A percentile compares a stretch with the other conserved stretches of the same genome.
Evolutionary conservation across 2,329 filamentous ascomycete species (phyloP).

Genomic region (Blastomyces silverae): DNA sequence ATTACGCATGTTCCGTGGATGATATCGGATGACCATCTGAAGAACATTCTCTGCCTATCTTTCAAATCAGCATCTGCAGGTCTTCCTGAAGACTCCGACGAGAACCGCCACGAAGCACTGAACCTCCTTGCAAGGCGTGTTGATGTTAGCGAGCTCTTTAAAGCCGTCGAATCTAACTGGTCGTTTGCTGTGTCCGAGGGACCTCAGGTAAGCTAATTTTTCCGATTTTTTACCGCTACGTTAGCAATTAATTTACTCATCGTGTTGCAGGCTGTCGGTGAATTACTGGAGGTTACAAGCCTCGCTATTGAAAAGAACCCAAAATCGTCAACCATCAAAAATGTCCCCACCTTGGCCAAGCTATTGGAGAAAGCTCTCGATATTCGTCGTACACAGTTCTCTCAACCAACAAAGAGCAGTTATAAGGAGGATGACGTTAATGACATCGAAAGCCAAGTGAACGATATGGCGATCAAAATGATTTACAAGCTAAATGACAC

Average conservation of each 20-base stretch:
- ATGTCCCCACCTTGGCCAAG: constrained; percentile 61
- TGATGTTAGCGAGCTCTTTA: constrained; percentile 68
- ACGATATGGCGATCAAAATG: constrained; percentile 74
- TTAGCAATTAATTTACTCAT: constrained; percentile 5
- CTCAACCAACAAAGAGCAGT: constrained; percentile 25
- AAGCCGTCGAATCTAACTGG: constrained; percentile 68
- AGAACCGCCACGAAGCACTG: constrained; percentile 62
- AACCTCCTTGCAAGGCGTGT: constrained; percentile 69
- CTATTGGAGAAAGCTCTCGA: constrained; percentile 51
- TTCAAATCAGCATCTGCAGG: constrained; percentile 61
- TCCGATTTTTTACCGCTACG: neutral
- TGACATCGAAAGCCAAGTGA: constrained; percentile 57
- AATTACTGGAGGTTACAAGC: constrained; percentile 64
- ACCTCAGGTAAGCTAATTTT: constrained; percentile 49
- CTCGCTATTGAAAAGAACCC: constrained; percentile 67
- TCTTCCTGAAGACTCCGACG: constrained; percentile 56
- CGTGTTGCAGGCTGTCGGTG: constrained; percentile 52
- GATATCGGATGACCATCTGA: constrained; percentile 68
- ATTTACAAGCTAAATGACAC: constrained; percentile 95
- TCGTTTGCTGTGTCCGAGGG: constrained; percentile 55
- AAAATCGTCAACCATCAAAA: constrained; percentile 72
- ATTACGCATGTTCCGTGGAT: constrained; percentile 84
- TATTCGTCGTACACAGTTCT: constrained; percentile 38
- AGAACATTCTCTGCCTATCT: constrained; percentile 64
- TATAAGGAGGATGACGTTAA: constrained; percentile 47